These are phyloP conservation scores for Evernia prunastri DNA, from an alignment of 495 filamentous ascomycete genomes.

Conservation along the genomic window DNA sequence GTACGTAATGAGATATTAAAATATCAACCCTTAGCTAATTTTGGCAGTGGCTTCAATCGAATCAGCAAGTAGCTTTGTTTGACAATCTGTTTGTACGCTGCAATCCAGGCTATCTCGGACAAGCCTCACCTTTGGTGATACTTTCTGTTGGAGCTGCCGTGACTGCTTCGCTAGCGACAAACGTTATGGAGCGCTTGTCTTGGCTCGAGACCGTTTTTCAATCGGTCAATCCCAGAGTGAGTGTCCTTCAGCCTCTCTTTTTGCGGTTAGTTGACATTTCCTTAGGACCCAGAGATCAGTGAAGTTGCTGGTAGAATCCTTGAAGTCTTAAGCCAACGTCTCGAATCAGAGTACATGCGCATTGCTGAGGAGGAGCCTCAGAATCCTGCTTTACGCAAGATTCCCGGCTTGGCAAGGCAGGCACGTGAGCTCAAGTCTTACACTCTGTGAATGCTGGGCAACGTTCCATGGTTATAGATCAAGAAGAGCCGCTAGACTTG, in stretches of 20 bases:
- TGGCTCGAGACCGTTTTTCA: conserved; percentile 73
- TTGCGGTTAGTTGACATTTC: conserved; percentile 2
- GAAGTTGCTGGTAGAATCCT: conserved; percentile 61
- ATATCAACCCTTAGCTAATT: too few relatives aligned
- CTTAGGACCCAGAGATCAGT: conserved; percentile 67
- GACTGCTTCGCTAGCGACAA: conserved; percentile 59
- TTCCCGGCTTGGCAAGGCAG: conserved; percentile 49
- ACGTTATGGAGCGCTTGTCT: conserved; percentile 58
- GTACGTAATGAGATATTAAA: conserved; percentile 36
- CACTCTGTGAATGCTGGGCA: neutral
- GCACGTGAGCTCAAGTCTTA: conserved; percentile 45
- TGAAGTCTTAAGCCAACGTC: conserved; percentile 60
- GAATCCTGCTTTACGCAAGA: conserved; percentile 56
- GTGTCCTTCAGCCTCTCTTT: conserved; percentile 19
- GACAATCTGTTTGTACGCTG: conserved; percentile 70
- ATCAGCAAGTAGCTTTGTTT: conserved; percentile 68
- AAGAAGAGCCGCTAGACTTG: neutral
- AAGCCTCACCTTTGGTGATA: conserved; percentile 67
- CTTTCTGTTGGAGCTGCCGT: conserved; percentile 81
- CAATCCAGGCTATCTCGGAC: conserved; percentile 62
- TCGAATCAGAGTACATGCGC: conserved; percentile 64
- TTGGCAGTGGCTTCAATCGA: conserved; percentile 78
- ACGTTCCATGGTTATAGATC: neutral
- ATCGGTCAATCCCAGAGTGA: conserved; percentile 44
- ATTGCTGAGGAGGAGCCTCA: conserved; percentile 55